phyloP scores from a whole-genome alignment of 73 alveolate species.

The Paramecium sexaurelia region DNA sequence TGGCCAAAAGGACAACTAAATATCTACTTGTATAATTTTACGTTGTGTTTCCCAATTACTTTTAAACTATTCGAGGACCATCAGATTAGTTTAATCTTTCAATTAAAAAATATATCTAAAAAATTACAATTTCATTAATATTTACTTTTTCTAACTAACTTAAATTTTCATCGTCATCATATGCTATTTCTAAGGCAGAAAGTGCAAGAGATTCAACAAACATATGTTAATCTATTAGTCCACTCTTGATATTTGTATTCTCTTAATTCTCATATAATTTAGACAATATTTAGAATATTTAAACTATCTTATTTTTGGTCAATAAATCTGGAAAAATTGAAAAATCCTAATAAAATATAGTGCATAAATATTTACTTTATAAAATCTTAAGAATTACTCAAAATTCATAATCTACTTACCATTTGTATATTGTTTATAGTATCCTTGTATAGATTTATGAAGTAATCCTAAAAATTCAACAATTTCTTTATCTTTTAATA shows the following conservation, averaged over 20 bases:
- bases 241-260: conserved; percentile 56
- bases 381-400: conserved; percentile 72
- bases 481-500: conserved; percentile 73
- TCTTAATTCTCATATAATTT: conserved; percentile 66
- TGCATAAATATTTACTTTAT: conserved; percentile 48
- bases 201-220: conserved; percentile 86
- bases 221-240: conserved; percentile 83
- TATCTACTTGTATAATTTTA: not conserved
- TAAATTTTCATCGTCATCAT: conserved; percentile 78
- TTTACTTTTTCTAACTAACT: conserved; percentile 73
- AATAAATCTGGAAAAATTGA: conserved; percentile 78
- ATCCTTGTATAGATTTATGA: conserved; percentile 74
- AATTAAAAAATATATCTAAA: conserved; percentile 71
- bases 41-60: conserved; percentile 68
- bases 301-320: conserved; percentile 69
- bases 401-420: conserved; percentile 67
- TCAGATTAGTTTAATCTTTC: conserved; percentile 84
- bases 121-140: not conserved
- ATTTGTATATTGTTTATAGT: conserved; percentile 67
- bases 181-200: conserved; percentile 76
- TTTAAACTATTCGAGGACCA: conserved; percentile 78
- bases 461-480: conserved; percentile 76
- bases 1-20: conserved; percentile 32
- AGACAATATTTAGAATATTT: conserved; percentile 72
- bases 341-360: conserved; percentile 61